Evolutionary conservation across 176 grass and related monocot genomes (phyloP).

Genomic region (Rhynchospora tenuis): DNA sequence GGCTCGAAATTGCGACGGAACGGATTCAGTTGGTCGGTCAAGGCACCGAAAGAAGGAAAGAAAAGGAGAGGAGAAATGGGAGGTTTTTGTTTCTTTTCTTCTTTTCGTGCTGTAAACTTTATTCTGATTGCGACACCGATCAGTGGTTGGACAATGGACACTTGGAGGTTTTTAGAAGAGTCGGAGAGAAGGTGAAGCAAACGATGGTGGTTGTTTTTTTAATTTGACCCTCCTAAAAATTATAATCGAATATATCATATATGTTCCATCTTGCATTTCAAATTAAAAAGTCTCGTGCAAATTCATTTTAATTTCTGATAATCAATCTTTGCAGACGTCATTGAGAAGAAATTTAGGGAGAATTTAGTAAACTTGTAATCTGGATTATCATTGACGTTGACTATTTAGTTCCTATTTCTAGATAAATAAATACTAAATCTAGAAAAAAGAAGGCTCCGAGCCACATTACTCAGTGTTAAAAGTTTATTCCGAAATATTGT

Average conservation of each 20-base stretch:
- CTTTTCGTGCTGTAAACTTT: neutral
- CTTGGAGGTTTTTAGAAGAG: neutral
- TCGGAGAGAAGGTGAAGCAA: neutral
- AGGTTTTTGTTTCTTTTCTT: neutral
- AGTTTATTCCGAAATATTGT: neutral
- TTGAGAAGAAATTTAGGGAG: no score
- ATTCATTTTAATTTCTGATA: neutral
- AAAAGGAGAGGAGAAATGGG: neutral
- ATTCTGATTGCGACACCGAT: neutral
- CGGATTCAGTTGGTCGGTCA: neutral
- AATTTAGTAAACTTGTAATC: no score
- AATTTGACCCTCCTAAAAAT: neutral
- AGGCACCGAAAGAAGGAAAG: neutral
- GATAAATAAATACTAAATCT: no score
- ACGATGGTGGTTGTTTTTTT: neutral
- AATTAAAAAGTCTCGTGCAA: neutral
- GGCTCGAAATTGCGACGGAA: neutral
- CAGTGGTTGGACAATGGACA: conserved; percentile 3
- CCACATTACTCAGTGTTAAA: neutral
- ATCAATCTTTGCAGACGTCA: neutral
- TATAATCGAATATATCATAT: neutral
- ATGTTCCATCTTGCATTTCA: neutral
- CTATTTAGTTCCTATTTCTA: neutral
- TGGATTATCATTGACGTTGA: neutral
- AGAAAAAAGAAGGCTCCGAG: neutral